Conservation (phyloP, 1,284 basidiomycete genomes). For the Ceratobasidium sp. region DNA sequence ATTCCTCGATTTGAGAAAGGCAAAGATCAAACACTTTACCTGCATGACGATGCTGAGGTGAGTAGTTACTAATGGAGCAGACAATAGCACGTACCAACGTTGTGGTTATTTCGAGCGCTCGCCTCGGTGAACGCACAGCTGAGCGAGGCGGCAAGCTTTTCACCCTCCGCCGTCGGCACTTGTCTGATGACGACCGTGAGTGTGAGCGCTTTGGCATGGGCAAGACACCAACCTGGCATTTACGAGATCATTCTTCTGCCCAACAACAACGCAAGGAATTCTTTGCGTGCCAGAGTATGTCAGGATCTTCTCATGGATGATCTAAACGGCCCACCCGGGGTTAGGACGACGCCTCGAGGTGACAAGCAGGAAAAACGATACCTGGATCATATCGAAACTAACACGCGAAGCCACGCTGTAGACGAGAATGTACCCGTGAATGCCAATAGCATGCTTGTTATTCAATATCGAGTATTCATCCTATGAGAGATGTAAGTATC, state of each 20-base stretch:
- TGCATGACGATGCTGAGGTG: constrained; percentile 53
- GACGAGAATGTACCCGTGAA: constrained; percentile 89
- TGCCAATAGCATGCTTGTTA: constrained; percentile 83
- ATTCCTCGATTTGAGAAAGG: constrained; percentile 85
- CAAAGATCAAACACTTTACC: constrained; percentile 90
- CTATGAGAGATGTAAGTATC: constrained; percentile 57
- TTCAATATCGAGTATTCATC: constrained; percentile 89
- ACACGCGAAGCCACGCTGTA: constrained; percentile 93
- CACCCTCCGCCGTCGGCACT: constrained; percentile 78
- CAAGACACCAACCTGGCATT: constrained; percentile 64
- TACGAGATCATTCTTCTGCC: constrained; percentile 91
- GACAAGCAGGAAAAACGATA: not conserved
- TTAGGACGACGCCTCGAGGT: not conserved
- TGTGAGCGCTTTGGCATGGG: not conserved
- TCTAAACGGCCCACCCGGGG: constrained; percentile 52
- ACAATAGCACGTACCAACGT: constrained; percentile 76
- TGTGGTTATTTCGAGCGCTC: constrained; percentile 88
- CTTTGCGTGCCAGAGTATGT: constrained; percentile 91
- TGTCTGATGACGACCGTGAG: constrained; percentile 62
- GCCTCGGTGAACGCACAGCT: constrained; percentile 88
- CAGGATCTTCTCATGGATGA: constrained; percentile 97
- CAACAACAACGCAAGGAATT: constrained; percentile 96
- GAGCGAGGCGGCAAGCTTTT: constrained; percentile 77
- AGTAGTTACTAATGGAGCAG: constrained; percentile 18
- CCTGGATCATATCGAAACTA: constrained; percentile 94